Evolutionary conservation across 495 filamentous ascomycete genomes (phyloP).

Genomic region (Penicillium crystallinum): DNA sequence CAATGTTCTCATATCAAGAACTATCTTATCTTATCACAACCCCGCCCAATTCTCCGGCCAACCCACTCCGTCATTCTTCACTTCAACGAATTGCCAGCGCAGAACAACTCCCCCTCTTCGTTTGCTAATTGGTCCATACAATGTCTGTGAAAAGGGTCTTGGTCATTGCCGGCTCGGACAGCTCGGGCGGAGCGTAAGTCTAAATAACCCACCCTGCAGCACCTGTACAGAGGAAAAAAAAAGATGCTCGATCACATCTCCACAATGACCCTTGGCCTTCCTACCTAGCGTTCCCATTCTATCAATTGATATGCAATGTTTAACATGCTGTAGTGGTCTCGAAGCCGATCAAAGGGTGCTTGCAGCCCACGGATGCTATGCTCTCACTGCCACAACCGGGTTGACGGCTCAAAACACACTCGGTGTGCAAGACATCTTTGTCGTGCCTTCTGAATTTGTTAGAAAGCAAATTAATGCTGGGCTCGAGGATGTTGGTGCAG

Average conservation of each 20-base stretch:
- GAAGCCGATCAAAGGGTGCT: conserved; percentile 97
- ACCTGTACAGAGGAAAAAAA: background rate
- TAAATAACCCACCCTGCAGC: conserved; percentile 5
- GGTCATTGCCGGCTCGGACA: conserved; percentile 81
- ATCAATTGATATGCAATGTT: background rate
- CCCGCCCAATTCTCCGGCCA: background rate
- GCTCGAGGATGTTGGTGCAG: conserved; percentile 75
- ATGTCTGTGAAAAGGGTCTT: conserved; percentile 56
- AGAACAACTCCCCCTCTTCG: background rate
- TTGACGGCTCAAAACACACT: conserved; percentile 91
- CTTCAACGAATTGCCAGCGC: background rate
- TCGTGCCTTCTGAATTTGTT: conserved; percentile 73
- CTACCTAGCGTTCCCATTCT: background rate
- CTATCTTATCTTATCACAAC: conserved; percentile 14
- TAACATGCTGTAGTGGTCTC: conserved; percentile 60
- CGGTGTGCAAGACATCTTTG: conserved; percentile 76
- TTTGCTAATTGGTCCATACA: conserved; percentile 13
- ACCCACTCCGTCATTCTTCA: conserved; percentile 6
- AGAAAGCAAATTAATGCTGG: conserved; percentile 78
- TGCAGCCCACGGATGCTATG: conserved; percentile 85
- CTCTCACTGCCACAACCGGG: conserved; percentile 93
- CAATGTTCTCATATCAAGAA: background rate
- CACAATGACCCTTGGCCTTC: too few relatives aligned
- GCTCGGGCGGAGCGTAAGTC: conserved; percentile 80
- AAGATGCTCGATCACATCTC: background rate